Percentiles rank a stretch among this genome's conserved stretches.
Evolutionary conservation across 352 stramenopile species (phyloP).

Genomic region (Phytophthora tentaculata): DNA sequence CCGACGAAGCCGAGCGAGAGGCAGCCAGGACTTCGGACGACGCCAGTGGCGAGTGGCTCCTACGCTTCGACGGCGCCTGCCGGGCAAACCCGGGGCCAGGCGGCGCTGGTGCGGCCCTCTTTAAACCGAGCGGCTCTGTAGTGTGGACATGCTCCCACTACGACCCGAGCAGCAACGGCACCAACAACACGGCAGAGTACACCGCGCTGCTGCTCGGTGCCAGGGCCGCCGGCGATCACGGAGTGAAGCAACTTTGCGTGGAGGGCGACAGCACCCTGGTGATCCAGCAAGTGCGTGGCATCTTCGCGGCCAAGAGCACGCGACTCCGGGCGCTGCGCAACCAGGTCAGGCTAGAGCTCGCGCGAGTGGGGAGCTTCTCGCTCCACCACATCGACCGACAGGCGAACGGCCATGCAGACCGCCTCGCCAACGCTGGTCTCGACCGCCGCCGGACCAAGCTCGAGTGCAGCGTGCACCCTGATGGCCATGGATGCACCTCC

Average conservation of each 20-base stretch:
- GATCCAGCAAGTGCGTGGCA: constrained; percentile 14
- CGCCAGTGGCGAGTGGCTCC: too few species aligned
- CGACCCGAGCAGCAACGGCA: constrained; percentile 4
- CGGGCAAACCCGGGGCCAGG: too few species aligned
- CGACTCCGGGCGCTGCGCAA: too few species aligned
- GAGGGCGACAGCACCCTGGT: constrained; percentile 19
- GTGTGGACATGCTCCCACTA: too few species aligned
- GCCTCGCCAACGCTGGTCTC: constrained; percentile 16
- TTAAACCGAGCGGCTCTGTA: too few species aligned
- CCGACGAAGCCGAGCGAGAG: too few species aligned
- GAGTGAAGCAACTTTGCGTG: background rate
- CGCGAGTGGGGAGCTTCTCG: background rate
- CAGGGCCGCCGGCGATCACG: constrained; percentile 13
- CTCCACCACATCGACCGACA: constrained; percentile 30
- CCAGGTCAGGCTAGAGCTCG: constrained; percentile 1
- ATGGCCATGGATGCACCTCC: background rate
- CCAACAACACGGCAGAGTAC: constrained; percentile 43
- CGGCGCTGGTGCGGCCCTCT: too few species aligned
- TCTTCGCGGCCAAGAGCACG: background rate
- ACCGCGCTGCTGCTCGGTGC: constrained; percentile 26
- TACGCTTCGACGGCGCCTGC: too few species aligned
- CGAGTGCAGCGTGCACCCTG: background rate
- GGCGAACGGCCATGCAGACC: constrained; percentile 25
- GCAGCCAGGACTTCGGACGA: too few species aligned
- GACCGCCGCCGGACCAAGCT: background rate